Percentiles rank a stretch among this genome's conserved stretches.
phyloP scores from a whole-genome alignment of 2,329 filamentous ascomycete genomes.

The Aspergillus transmontanensis region DNA sequence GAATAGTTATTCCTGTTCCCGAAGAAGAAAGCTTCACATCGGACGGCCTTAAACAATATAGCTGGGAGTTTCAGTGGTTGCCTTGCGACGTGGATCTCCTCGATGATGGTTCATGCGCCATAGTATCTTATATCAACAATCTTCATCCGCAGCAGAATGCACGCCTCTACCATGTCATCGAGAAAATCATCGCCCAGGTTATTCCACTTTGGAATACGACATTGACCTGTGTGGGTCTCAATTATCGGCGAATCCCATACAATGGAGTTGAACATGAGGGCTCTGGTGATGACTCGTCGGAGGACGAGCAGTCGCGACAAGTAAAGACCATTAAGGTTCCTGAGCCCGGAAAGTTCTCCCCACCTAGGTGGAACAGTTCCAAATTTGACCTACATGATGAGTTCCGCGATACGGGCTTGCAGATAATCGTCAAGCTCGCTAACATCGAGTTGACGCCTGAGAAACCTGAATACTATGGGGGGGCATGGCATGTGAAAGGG shows the following conservation, averaged over 20 bases:
- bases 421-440: conserved; percentile 62
- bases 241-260: conserved; percentile 15
- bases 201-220: conserved; percentile 52
- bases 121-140: conserved; percentile 50
- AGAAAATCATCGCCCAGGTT: conserved; percentile 38
- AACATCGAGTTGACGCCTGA: conserved; percentile 63
- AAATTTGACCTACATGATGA: conserved; percentile 22
- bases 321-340: conserved; percentile 18
- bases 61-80: conserved; percentile 51
- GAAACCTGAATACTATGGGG: conserved; percentile 56
- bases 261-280: conserved; percentile 8
- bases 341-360: conserved; percentile 13
- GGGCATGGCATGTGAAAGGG: conserved; percentile 50
- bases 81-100: conserved; percentile 40
- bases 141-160: conserved; percentile 39
- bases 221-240: conserved; percentile 7
- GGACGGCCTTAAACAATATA: conserved; percentile 15
- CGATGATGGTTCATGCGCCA: conserved; percentile 22
- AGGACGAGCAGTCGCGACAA: conserved; percentile 6
- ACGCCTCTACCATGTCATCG: conserved; percentile 40
- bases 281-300: conserved; percentile 5
- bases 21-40: not conserved
- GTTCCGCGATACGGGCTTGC: not conserved
- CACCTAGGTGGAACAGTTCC: not conserved
- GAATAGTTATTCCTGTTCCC: conserved; percentile 14